Evolutionary conservation across 2,329 filamentous ascomycete genomes (phyloP).

Genomic region (Volutella citrinella): DNA sequence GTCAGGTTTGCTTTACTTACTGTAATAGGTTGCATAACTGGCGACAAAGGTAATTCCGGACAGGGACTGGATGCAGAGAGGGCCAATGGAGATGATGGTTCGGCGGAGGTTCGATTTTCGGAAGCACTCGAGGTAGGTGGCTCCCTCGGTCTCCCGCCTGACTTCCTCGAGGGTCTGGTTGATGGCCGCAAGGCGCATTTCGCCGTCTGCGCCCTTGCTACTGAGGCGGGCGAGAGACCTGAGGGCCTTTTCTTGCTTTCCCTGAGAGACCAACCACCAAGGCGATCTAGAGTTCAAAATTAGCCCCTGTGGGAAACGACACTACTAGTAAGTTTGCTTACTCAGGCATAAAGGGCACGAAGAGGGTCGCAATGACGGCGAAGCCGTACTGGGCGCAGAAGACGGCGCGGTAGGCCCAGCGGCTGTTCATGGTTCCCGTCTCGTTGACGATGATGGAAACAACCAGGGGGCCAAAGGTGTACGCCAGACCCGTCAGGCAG

Average conservation of each 20-base stretch:
- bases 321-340: constrained; percentile 16
- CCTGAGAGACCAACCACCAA: constrained; percentile 36
- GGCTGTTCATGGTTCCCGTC: constrained; percentile 21
- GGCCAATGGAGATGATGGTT: constrained; percentile 37
- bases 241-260: constrained; percentile 31
- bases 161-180: constrained; percentile 32
- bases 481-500: constrained; percentile 27
- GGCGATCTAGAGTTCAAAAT: constrained; percentile 24
- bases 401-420: no score
- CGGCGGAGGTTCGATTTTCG: no score
- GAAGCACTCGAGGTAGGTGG: constrained; percentile 39
- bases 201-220: constrained; percentile 21
- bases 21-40: constrained; percentile 41
- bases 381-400: constrained; percentile 34
- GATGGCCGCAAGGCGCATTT: constrained; percentile 26
- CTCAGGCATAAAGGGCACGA: constrained; percentile 39
- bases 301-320: no score
- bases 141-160: constrained; percentile 33
- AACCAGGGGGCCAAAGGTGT: constrained; percentile 29
- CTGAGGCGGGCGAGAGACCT: constrained; percentile 33
- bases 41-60: constrained; percentile 34
- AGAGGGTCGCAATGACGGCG: constrained; percentile 24
- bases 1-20: no score
- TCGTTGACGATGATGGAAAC: constrained; percentile 31
- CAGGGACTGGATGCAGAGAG: constrained; percentile 33